Evolutionary conservation across 2,329 filamentous ascomycete genomes (phyloP), one percentile per base, ranked within the genome.

Genomic region (Diaporthe humulicola): DNA sequence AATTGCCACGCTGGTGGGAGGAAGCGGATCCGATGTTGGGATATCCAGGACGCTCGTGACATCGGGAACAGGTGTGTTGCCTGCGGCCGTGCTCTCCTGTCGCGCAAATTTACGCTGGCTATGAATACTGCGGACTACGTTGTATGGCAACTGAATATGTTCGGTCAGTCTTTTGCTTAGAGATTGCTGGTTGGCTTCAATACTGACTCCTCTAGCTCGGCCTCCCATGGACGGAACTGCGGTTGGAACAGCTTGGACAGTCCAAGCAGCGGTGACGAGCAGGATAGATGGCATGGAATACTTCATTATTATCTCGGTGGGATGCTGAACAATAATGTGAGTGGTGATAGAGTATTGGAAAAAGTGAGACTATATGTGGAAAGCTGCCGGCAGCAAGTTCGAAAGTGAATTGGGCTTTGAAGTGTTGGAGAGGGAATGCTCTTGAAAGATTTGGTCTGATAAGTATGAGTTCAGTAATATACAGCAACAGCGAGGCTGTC

Each of bases 301-400:
- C 22, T 66, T 50, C 61, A 50, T 66, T 38, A 19, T 66, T n/a
- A 58, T 45, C 15, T 19, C 14, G 15, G 1, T 4, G 25, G 36
- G 15, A 19, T 61, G 25, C n/a, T 5, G 22, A 19, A 25, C 28
- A 42, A 3, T 42, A 14, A 6, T 25, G 4, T 15, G 14, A 36
- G 38, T 40, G 57, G 14, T 17, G 8, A n/a, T 5, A 42, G 7
- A 42, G 14, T 9, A 15, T 9, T 28, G 15, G 3, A 28, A 14
- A 14, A 17, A n/a, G 6, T 15, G 5, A 3, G 5, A 5, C 8
- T 61, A 14, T 40, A 5, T 30, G 6, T n/a, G 36, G 4, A 66
- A 8, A 66, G 61, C 61, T 66, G 61, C 61, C 61, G 42, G 61
- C 61, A 66, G 61, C 61, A 25, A 66, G 28, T 28, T 19, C 4